Base-by-base conservation (phyloP, 257 asterid genomes). In the Jacaranda copaia region DNA sequence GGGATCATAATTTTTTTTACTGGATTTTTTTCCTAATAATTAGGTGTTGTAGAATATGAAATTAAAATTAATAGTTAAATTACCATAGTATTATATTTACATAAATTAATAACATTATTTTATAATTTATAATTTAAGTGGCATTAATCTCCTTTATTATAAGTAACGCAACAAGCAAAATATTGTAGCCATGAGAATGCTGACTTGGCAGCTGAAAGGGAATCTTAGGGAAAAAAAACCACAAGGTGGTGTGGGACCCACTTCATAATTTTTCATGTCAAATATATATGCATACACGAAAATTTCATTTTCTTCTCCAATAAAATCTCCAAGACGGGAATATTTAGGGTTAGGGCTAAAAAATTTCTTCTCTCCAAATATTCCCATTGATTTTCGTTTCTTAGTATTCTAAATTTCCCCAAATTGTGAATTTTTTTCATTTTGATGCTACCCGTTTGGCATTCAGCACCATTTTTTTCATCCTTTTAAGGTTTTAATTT, bases 261-360 rank as follows among this genome's bases (percentile, higher is more conserved):
- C 56, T 40, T 81, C 75, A 74, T 81, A 60, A 84, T 80, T 74
- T 74, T 70, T 77, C 43, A 63, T 80, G 73, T 68, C 51, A 76
- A 56, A 52, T 42, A 18, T 70, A 59, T 16, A 68, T 8, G 36
- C 71, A 16, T 36, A 39, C 71, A 71, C 48, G 51, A 57, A 59
- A 77, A 48, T 59, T 10, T 57, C 25, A 56, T 40, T 20, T 81
- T 58, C 12, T 73, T 8, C 74, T 74, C 63, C 71, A 70, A 80
- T 36, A 59, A 72, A 72, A 70, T 63, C 38, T 66, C 35, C 45
- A 20, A 79, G 81, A 73, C 74, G 83, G 86, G 79, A 82, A 77
- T 64, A 75, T 77, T 79, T 82, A 71, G 83, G 86, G 82, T 70
- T 85, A 70, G 88, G 83, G 83, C 78, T 68, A 68, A 72, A 78